A percentile compares a stretch with the other conserved stretches of the same genome.
These are phyloP conservation scores for Penicillium cinerascens DNA, from an alignment of 495 filamentous ascomycete genomes.

Conservation along the genomic window DNA sequence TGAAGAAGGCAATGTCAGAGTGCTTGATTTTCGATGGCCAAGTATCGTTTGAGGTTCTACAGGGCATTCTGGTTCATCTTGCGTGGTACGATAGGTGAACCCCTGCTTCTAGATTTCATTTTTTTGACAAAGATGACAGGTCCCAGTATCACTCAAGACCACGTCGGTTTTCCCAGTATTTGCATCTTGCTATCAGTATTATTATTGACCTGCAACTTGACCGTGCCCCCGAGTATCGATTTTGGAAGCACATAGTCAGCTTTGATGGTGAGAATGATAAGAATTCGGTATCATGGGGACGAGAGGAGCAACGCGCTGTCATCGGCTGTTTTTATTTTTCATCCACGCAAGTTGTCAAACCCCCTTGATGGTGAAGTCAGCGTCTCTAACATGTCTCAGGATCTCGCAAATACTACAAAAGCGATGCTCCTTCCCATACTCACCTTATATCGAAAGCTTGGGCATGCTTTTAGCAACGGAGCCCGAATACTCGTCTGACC, in stretches of 20 bases:
- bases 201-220: slow-evolving; percentile 41
- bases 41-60: slow-evolving; percentile 29
- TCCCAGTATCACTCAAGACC: slow-evolving; percentile 30
- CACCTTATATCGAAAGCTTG: slow-evolving; percentile 12
- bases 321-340: slow-evolving; percentile 22
- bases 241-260: no score
- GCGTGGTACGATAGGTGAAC: slow-evolving; percentile 35
- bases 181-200: slow-evolving; percentile 42
- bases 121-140: slow-evolving; percentile 2
- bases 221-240: slow-evolving; percentile 15
- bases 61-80: slow-evolving; percentile 40
- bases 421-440: slow-evolving; percentile 10
- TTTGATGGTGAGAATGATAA: neutral
- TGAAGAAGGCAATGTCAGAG: no score
- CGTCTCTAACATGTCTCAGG: slow-evolving; percentile 2
- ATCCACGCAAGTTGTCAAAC: slow-evolving; percentile 18
- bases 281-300: slow-evolving; percentile 1
- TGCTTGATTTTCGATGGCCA: slow-evolving; percentile 18
- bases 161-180: slow-evolving; percentile 35
- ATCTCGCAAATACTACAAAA: slow-evolving; percentile 17
- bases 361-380: no score
- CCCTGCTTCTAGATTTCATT: no score
- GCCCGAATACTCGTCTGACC: slow-evolving; percentile 5
- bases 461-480: slow-evolving; percentile 8
- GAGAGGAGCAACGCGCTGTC: slow-evolving; percentile 19